Evolutionary conservation across 2,329 filamentous ascomycete species (phyloP), one percentile per base, ranked within the genome.

Genomic region (Boeremia exigua): DNA sequence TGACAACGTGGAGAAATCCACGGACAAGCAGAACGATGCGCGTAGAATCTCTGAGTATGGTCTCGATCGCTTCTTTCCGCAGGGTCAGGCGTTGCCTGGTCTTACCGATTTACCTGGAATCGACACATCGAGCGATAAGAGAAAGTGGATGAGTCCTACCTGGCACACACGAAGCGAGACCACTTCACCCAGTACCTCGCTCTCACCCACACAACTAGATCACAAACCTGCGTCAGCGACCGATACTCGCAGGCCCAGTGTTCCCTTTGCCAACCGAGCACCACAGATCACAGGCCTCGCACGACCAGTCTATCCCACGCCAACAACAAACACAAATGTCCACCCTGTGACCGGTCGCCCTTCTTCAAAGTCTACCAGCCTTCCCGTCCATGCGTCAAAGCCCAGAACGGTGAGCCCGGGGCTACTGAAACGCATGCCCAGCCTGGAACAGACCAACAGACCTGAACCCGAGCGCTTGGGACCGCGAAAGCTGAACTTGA

Each of bases 341-440:
- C 65, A 69, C 28, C 63, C 70, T 10, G 39, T 60, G 1, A 61
- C 67, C 8, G 67, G 63, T 28, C 69, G 64, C 8, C 70, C 70
- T 2, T 32, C 66, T 10, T 68, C 66, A 4, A 71, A 71, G 44
- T 67, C 69, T 2, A 67, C 67, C 6, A 70, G 67, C 14, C 67
- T 74, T 15, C 70, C 73, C 11, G 59, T 70, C 7, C 66, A 72
- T 6, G 53, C 53, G 5, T 4, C 70, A 2, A 70, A 72, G 17
- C 65, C 71, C 2, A 65, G 74, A 25, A 59, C 70, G 8, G 73
- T 78, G 0, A 79, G 77, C 10, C 71, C 79, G 0, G 75, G 76
- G 2, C 59, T 81, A n/a, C 60, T 81, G 43, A 74, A 77, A 43
- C 71, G 79, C 17, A 81, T 82, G 77, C 75, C 74, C 0, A 77